Evolutionary conservation across 495 filamentous ascomycete genomes (phyloP).

Genomic region (Podospora didyma): DNA sequence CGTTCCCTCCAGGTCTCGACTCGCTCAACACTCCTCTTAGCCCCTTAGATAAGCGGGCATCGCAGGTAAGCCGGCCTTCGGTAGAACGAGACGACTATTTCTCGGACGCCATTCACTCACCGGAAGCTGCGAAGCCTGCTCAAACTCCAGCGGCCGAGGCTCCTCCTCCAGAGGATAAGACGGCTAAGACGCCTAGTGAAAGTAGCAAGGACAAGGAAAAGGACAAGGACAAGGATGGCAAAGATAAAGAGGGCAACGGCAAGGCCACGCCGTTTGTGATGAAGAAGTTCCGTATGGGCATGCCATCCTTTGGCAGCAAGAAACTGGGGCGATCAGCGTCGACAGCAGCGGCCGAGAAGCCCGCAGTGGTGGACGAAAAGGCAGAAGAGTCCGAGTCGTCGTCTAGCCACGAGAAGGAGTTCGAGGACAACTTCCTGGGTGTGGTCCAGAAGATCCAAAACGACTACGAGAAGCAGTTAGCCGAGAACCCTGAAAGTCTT

Average conservation of each 20-base stretch:
- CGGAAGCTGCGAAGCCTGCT: slow-evolving; percentile 28
- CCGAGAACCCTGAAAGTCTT: slow-evolving; percentile 48
- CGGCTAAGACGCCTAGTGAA: slow-evolving; percentile 19
- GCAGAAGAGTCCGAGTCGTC: slow-evolving; percentile 57
- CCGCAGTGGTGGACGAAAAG: slow-evolving; percentile 66
- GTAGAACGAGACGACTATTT: slow-evolving; percentile 45
- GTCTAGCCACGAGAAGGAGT: slow-evolving; percentile 78
- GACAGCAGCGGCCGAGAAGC: slow-evolving; percentile 64
- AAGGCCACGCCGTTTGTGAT: slow-evolving; percentile 75
- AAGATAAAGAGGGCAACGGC: slow-evolving; percentile 50
- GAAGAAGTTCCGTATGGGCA: slow-evolving; percentile 85
- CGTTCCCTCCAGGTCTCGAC: slow-evolving; percentile 36
- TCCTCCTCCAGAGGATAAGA: slow-evolving; percentile 28
- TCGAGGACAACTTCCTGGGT: slow-evolving; percentile 79
- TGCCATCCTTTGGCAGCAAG: slow-evolving; percentile 67
- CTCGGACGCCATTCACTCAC: slow-evolving; percentile 38
- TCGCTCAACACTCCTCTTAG: slow-evolving; percentile 28
- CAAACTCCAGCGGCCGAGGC: slow-evolving; percentile 25
- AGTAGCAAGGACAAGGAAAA: slow-evolving; percentile 37
- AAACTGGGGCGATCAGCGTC: slow-evolving; percentile 75
- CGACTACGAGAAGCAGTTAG: slow-evolving; percentile 67
- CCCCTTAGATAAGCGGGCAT: slow-evolving; percentile 35
- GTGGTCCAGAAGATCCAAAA: slow-evolving; percentile 72
- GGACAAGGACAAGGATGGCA: slow-evolving; percentile 45
- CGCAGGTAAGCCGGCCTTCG: slow-evolving; percentile 33